Base-by-base conservation (phyloP, 805 yeast genomes). In the Candida tallmaniae region DNA sequence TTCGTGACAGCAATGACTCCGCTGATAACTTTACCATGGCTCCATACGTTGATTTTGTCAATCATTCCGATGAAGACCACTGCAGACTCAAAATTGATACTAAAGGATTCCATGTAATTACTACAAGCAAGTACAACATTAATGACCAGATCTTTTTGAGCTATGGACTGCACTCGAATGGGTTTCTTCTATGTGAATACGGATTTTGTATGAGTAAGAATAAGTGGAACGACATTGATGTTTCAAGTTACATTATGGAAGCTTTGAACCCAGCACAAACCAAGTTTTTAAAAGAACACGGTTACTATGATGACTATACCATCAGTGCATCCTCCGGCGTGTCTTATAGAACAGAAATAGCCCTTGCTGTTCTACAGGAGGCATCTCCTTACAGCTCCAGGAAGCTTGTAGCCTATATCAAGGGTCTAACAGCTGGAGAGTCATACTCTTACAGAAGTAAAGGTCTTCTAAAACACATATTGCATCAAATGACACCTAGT, bases 151-250 rank as follows among this genome's bases (percentile, higher is more conserved):
- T 90, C 2, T 76, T 65, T 46, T 69, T 90, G 44, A 75, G 81
- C 33, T 90, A 90, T 53, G 97, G 97, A 1, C 79, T 96, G 1
- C 97, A 90, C 55, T 77, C 83, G 7, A 88, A 90, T 53, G 87
- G 78, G 32, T 85, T 85, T 44, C 58, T 90, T 22, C 61, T 87
- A 7, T 78, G 83, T 48, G 97, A 90, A 55, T 90, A 90, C 51
- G 97, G 97, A 1, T 90, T 90, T 62, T 67, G 70, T 23, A 55
- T 83, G 1, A 51, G 54, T 0, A 49, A 54, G 1, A 86, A 87
- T 51, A 58, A 54, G 14, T 83, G 89, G 87, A 80, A 86, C 46
- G 78, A 63, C 42, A 52, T 88, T 2, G 94, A 89, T 50, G 51
- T 89, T 4, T 58, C 83, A 0, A 53, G 54, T 0, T 55, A 62